Percentiles rank a stretch among this genome's conserved stretches.
These are phyloP conservation scores for Aspergillus sp. DNA, from an alignment of 2,329 filamentous ascomycete species.

Conservation along the genomic window DNA sequence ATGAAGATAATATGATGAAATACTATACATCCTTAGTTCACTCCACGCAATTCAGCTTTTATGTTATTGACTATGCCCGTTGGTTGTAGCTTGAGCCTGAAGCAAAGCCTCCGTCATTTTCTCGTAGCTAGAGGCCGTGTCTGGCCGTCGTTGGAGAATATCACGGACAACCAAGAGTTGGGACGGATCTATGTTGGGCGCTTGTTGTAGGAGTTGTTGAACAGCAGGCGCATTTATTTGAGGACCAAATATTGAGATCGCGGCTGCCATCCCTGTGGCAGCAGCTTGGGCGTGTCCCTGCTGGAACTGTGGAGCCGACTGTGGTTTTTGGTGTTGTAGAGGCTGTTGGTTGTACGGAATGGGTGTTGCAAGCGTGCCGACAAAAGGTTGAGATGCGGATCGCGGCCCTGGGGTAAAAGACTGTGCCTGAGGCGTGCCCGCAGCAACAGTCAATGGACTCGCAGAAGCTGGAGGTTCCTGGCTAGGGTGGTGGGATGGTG, in stretches of 20 bases:
- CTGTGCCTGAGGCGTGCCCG: constrained; percentile 23
- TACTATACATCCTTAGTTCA: no score
- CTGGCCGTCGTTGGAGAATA: constrained; percentile 63
- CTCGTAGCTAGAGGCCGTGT: constrained; percentile 56
- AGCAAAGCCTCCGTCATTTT: constrained; percentile 39
- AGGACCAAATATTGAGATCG: constrained; percentile 60
- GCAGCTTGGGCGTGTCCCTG: constrained; percentile 7
- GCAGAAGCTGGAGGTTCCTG: constrained; percentile 29
- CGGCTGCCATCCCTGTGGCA: constrained; percentile 50
- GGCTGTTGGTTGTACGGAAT: constrained; percentile 12
- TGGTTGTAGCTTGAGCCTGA: constrained; percentile 29
- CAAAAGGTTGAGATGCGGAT: constrained; percentile 17
- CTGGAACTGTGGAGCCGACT: constrained; percentile 21
- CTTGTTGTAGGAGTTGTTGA: constrained; percentile 64
- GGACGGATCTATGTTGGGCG: constrained; percentile 61
- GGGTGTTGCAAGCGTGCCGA: constrained; percentile 9
- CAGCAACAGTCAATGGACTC: constrained; percentile 26
- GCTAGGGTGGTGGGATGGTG: constrained; percentile 35
- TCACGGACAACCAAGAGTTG: constrained; percentile 71
- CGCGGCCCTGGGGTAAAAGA: constrained; percentile 18
- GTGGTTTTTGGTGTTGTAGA: constrained; percentile 8
- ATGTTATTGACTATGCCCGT: constrained; percentile 21
- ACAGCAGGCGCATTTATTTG: constrained; percentile 62
- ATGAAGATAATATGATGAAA: no score
- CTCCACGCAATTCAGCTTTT: no score